These are phyloP conservation scores for Hyphodiscus sp. DNA, from an alignment of 2,329 filamentous ascomycete species.

Conservation along the genomic window DNA sequence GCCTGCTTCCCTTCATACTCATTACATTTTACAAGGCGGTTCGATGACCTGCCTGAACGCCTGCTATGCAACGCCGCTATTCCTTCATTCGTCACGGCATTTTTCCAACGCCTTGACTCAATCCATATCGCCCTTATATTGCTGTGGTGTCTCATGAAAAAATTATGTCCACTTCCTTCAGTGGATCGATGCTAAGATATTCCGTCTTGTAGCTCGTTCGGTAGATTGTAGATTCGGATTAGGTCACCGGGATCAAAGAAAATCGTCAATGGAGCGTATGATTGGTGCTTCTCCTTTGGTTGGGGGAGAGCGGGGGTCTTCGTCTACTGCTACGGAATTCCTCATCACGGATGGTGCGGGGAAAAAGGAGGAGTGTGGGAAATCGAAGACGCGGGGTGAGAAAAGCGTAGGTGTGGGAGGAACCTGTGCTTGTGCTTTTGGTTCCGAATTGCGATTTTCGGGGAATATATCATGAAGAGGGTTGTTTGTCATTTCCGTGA, in stretches of 20 bases:
- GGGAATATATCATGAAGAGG: constrained; percentile 22
- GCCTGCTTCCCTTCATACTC: not conserved
- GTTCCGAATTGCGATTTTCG: constrained; percentile 12
- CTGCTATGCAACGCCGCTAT: constrained; percentile 10
- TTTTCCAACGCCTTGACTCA: not conserved
- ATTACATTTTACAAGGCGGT: constrained; percentile 10
- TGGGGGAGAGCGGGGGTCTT: constrained; percentile 69
- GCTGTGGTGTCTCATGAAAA: not conserved
- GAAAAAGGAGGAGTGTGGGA: constrained; percentile 63
- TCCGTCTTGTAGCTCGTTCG: not conserved
- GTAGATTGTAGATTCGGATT: not conserved
- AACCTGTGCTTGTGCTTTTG: constrained; percentile 12
- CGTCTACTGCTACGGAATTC: constrained; percentile 24
- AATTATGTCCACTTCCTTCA: not conserved
- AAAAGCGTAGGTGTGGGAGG: constrained; percentile 34
- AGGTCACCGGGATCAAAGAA: constrained; percentile 45
- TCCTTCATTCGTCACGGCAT: not conserved
- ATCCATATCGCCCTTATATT: not conserved
- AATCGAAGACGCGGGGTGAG: constrained; percentile 66
- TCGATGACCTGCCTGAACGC: constrained; percentile 6
- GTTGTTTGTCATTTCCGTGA: constrained; percentile 29
- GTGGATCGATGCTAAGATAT: not conserved
- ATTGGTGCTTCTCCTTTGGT: constrained; percentile 70
- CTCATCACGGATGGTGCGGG: constrained; percentile 33
- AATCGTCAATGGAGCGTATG: constrained; percentile 69